A percentile compares a stretch with the other conserved stretches of the same genome.
Conservation (phyloP, 805 yeast genomes). For the Saturnispora sekii region DNA sequence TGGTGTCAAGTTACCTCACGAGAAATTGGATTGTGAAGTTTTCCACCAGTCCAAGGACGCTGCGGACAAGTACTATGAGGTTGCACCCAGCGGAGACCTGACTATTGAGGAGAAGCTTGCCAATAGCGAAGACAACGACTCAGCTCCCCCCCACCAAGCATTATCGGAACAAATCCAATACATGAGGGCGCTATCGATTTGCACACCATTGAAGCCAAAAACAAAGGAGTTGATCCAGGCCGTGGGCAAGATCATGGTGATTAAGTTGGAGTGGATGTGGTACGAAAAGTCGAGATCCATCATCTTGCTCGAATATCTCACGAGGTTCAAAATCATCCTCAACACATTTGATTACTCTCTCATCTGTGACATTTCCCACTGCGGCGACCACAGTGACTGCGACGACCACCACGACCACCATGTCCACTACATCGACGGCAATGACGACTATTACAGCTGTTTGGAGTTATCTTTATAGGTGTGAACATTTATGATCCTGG, state of each 20-base stretch:
- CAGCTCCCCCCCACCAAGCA: slow-evolving; percentile 14
- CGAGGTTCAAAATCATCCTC: slow-evolving; percentile 10
- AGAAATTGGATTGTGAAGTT: slow-evolving; percentile 18
- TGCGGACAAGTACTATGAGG: slow-evolving; percentile 13
- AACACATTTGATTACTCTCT: no score
- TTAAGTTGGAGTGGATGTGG: slow-evolving; percentile 48
- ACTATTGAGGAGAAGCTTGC: slow-evolving; percentile 26
- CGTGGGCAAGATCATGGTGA: slow-evolving; percentile 38
- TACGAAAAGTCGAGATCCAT: slow-evolving; percentile 31
- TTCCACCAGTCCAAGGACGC: slow-evolving; percentile 22
- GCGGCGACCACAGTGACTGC: no score
- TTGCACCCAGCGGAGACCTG: slow-evolving; percentile 16
- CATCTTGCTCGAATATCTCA: neutral
- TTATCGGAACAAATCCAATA: slow-evolving; percentile 29
- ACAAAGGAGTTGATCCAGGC: slow-evolving; percentile 40
- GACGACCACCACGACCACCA: no score
- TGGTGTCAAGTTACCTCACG: slow-evolving; percentile 20
- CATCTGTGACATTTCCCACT: no score
- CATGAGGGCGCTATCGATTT: slow-evolving; percentile 31
- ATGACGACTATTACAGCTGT: slow-evolving; percentile 1
- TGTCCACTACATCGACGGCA: slow-evolving; percentile 1
- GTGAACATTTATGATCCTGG: slow-evolving; percentile 65
- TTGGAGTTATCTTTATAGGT: slow-evolving; percentile 5
- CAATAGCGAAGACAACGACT: slow-evolving; percentile 25
- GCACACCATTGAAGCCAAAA: slow-evolving; percentile 46